A percentile compares a stretch with the other conserved stretches of the same genome.
Conservation (phyloP, 2,329 filamentous ascomycete genomes). For the Colletotrichum eleusines region DNA sequence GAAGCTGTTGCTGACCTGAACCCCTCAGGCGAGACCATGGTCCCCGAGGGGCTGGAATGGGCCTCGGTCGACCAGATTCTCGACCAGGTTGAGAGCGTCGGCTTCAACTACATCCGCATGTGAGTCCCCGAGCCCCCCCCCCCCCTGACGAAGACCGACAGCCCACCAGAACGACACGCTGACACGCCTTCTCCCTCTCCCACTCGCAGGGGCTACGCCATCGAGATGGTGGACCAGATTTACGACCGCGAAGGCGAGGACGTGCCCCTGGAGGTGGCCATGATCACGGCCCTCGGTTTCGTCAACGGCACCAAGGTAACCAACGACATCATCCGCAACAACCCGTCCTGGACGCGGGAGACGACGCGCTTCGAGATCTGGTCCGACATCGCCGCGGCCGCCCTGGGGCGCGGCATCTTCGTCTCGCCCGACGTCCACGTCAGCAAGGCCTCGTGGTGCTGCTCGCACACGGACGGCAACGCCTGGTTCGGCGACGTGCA, state of each 20-base stretch:
- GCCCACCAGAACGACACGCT: background rate
- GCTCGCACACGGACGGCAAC: conserved; percentile 62
- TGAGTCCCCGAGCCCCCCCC: background rate
- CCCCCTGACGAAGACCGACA: background rate
- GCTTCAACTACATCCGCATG: conserved; percentile 67
- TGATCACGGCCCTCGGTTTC: conserved; percentile 56
- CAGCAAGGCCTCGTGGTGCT: conserved; percentile 59
- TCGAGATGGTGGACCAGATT: conserved; percentile 67
- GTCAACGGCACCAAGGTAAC: conserved; percentile 62
- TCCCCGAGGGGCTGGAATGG: conserved; percentile 68
- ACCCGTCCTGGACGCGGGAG: conserved; percentile 63
- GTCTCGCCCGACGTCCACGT: conserved; percentile 58
- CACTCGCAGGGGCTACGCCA: conserved; percentile 62
- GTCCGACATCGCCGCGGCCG: conserved; percentile 30
- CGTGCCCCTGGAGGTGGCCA: conserved; percentile 54
- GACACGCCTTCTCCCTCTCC: background rate
- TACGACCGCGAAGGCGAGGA: conserved; percentile 54
- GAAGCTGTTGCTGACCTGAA: conserved; percentile 67
- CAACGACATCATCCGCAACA: conserved; percentile 60
- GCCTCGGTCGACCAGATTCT: conserved; percentile 63
- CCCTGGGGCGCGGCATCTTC: conserved; percentile 50
- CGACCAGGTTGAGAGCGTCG: conserved; percentile 61
- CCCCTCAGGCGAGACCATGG: conserved; percentile 66
- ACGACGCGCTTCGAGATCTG: conserved; percentile 66
- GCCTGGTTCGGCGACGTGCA: conserved; percentile 67